Base-by-base conservation (phyloP, 2,329 filamentous ascomycete species). In the Neonectria ditissima region DNA sequence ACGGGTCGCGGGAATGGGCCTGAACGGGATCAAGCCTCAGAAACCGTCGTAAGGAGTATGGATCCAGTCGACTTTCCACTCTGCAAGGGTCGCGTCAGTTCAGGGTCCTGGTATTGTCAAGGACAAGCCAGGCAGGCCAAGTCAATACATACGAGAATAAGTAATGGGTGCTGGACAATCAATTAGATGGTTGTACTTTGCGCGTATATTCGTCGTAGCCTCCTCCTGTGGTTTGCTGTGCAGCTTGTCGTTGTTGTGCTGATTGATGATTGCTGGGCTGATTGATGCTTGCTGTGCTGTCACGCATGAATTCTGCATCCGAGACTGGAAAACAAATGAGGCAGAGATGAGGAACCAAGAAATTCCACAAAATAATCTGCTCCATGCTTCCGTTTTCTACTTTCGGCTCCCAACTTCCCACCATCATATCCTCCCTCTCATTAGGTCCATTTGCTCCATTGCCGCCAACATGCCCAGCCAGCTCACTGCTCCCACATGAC, bases 31-130 rank as follows among this genome's bases (percentile, higher is more conserved):
- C n/a, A 43, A 20, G 39, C 18, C 18, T 43, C n/a, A 10, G 10
- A 18, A 43, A 43, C 9, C 41, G 41, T 14, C 6, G 11, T 45
- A 16, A 6, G 4, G 24, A 26, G 11, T 45, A 16, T n/a, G n/a
- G n/a, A n/a, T 22, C 22, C 43, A 22, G 43, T 16, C 20, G 20
- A 26, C 43, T 26, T 16, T 24, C 9, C 43, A 9, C 34, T 37
- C 34, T 37, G 14, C 34, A 37, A n/a, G 34, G 34, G 20, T 24
- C 20, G 43, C 13, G 16, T n/a, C 34, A 45, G 43, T 6, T 63
- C 62, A 47, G 39, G 67, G 69, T 69, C 34, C 16, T 37, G 34
- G 34, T 7, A 37, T 37, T 14, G 34, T 65, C 67, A 69, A 59
- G 44, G 24, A 62, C 56, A 24, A 22, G 16, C 30, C 13, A 34